Conservation (phyloP, 352 stramenopile genomes). For the Globisporangium irregulare region DNA sequence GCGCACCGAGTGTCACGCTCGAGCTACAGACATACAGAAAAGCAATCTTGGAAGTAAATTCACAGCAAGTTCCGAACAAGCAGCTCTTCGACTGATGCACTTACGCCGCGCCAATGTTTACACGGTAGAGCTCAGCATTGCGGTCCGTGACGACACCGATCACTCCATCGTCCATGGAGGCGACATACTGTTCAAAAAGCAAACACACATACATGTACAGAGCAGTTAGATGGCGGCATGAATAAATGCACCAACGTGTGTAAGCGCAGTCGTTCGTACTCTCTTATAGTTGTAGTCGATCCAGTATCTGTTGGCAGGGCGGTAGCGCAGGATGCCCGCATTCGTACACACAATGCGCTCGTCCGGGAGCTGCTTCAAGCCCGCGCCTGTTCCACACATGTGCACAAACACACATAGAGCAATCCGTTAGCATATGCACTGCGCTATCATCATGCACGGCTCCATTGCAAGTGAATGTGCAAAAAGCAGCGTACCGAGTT, state of each 20-base stretch:
- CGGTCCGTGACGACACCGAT: constrained; percentile 94
- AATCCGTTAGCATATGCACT: background rate
- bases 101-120: constrained; percentile 93
- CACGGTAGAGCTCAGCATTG: constrained; percentile 92
- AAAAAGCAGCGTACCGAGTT: constrained; percentile 42
- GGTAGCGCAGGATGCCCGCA: constrained; percentile 81
- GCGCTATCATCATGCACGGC: background rate
- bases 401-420: background rate
- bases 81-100: constrained; percentile 17
- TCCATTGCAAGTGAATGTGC: background rate
- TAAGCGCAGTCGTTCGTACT: constrained; percentile 31
- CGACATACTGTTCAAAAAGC: constrained; percentile 49
- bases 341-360: constrained; percentile 77
- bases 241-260: too few species aligned
- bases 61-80: too few species aligned
- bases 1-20: constrained; percentile 55
- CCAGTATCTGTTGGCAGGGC: constrained; percentile 87
- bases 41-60: background rate
- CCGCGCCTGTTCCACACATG: constrained; percentile 34
- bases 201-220: constrained; percentile 1
- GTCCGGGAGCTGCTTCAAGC: constrained; percentile 51
- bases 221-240: constrained; percentile 4
- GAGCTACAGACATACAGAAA: constrained; percentile 34
- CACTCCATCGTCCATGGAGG: constrained; percentile 86
- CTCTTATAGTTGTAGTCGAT: constrained; percentile 86